These are phyloP conservation scores for Dioszegia aurantiaca DNA, from an alignment of 768 basidiomycete species.

Conservation along the genomic window DNA sequence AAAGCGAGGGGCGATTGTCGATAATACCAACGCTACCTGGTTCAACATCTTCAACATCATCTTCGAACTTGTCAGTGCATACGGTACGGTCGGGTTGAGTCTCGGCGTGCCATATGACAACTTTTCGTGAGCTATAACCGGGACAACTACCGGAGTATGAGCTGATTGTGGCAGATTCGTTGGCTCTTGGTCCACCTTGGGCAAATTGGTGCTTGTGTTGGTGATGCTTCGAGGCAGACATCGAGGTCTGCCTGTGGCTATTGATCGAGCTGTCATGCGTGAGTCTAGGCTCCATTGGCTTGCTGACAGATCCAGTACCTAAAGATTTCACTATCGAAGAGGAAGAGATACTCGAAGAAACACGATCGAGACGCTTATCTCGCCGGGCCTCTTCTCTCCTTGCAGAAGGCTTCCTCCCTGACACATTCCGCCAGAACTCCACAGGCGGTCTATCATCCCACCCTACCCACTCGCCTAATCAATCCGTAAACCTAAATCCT, in stretches of 20 bases:
- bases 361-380: slow-evolving; percentile 38
- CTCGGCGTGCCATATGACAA: slow-evolving; percentile 71
- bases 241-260: slow-evolving; percentile 60
- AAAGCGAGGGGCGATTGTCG: slow-evolving; percentile 63
- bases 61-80: slow-evolving; percentile 51
- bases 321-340: slow-evolving; percentile 49
- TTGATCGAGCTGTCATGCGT: slow-evolving; percentile 52
- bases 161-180: slow-evolving; percentile 60
- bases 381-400: slow-evolving; percentile 27
- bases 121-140: slow-evolving; percentile 18
- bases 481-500: neutral
- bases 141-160: neutral
- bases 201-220: slow-evolving; percentile 77
- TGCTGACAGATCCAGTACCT: slow-evolving; percentile 28
- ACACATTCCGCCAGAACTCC: slow-evolving; percentile 12
- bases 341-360: slow-evolving; percentile 47
- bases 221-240: slow-evolving; percentile 96
- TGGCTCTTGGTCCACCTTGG: slow-evolving; percentile 72
- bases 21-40: slow-evolving; percentile 62
- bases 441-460: neutral
- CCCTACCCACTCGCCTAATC: neutral
- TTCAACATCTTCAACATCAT: slow-evolving; percentile 77
- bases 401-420: slow-evolving; percentile 16
- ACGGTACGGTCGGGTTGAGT: slow-evolving; percentile 69
- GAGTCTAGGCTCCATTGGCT: slow-evolving; percentile 13